Base-by-base conservation (phyloP, 1,284 basidiomycete genomes). In the Ceratobasidium sp. region DNA sequence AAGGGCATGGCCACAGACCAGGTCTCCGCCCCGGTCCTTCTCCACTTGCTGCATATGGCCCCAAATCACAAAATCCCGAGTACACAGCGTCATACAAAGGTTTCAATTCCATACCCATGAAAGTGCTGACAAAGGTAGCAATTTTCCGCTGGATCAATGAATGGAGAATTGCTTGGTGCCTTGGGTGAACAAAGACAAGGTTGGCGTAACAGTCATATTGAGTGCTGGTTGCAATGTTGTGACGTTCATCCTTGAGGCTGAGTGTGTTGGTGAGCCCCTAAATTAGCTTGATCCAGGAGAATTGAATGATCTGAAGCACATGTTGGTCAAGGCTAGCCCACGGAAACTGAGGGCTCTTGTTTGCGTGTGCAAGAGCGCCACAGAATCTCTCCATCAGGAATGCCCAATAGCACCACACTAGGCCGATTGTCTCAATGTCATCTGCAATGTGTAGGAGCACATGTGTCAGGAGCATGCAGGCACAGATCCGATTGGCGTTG, bases 321-420 rank as follows among this genome's bases (percentile, higher is more conserved):
- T 44, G 44, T 28, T 35, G 38, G 38, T 74, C 61, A 16, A 74
- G 41, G 59, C 38, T 63, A 1, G 63, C 32, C 14, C 18, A 73
- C 6, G 74, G 72, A 30, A 35, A 66, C 9, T 41, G 47, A 14
- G 61, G 70, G 47, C 62, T 66, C 21, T 66, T 58, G 61, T 55
- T 57, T 3, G 70, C 74, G 6, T 75, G 77, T 16, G 76, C 72
- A n/a, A 81, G 73, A 16, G 32, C 32, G 3, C 78, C 77, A 73
- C 80, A 80, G 54, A 75, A 79, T 2, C 77, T 73, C 70, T 81
- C 80, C 78, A 80, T 85, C 0, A 81, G 79, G 71, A 83, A 85
- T 0, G 83, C 82, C 84, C 84, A 86, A 64, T 83, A 83, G 7
- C 76, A 76, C 83, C 84, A 85, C 0, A 84, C 82, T 1, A 82